Percentiles rank a stretch among this genome's conserved stretches.
Conservation (phyloP, 257 asterid genomes). For the Eustoma russellianum region DNA sequence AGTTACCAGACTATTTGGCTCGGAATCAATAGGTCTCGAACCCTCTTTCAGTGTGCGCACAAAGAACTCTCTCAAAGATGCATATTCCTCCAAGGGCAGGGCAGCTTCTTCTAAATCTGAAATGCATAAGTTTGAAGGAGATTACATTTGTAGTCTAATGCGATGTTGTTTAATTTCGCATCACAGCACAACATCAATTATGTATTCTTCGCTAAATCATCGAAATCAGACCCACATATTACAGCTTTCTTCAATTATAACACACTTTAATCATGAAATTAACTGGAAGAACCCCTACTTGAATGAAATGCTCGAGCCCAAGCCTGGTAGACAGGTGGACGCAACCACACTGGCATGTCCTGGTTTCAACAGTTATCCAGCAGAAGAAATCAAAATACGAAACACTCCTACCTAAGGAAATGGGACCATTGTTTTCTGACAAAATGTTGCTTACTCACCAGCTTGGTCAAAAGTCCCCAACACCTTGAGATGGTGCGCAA, state of each 20-base stretch:
- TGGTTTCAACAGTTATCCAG: constrained; percentile 29
- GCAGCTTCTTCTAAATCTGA: constrained; percentile 80
- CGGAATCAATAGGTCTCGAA: constrained; percentile 61
- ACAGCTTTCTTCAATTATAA: too few relatives aligned
- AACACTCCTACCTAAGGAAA: not conserved
- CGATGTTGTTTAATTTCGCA: constrained; percentile 1
- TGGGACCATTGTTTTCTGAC: constrained; percentile 4
- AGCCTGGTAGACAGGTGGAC: constrained; percentile 74
- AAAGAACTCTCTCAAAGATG: constrained; percentile 66
- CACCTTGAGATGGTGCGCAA: constrained; percentile 80
- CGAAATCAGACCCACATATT: constrained; percentile 6
- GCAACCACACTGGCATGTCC: constrained; percentile 86
- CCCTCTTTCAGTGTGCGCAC: constrained; percentile 80
- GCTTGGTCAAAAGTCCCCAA: constrained; percentile 67
- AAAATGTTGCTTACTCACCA: constrained; percentile 44
- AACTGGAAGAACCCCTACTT: constrained; percentile 34
- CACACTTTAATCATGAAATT: constrained; percentile 4
- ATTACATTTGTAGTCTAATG: not conserved
- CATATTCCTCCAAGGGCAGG: constrained; percentile 84
- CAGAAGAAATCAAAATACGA: not conserved
- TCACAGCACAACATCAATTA: constrained; percentile 5
- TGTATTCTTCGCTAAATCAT: constrained; percentile 3
- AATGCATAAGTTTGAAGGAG: constrained; percentile 10
- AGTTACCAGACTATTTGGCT: constrained; percentile 89
- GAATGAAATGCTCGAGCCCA: constrained; percentile 99